phyloP scores from a whole-genome alignment of 2,329 filamentous ascomycete species.

The Colletotrichum sp. region DNA sequence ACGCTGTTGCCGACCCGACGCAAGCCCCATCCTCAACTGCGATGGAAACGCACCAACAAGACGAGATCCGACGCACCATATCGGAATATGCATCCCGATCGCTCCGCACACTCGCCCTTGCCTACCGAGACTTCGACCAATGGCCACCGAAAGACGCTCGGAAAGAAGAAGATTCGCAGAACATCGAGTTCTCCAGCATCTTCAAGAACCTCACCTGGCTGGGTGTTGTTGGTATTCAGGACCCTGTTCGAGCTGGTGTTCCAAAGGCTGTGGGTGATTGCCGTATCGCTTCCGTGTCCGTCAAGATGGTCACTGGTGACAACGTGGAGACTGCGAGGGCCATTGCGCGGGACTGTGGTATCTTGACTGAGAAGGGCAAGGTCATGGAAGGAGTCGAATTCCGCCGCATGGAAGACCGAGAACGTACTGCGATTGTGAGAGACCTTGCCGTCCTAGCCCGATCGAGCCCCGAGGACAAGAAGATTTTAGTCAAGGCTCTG shows the following conservation, averaged over 20 bases:
- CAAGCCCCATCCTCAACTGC: conserved; percentile 33
- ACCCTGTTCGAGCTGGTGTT: conserved; percentile 22
- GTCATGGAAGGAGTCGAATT: conserved; percentile 67
- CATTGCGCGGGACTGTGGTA: conserved; percentile 54
- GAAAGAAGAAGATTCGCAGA: conserved; percentile 65
- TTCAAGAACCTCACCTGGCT: conserved; percentile 41
- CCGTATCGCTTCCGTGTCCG: conserved; percentile 15
- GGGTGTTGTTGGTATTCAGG: conserved; percentile 35
- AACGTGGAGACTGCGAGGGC: conserved; percentile 54
- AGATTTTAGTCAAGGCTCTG: conserved; percentile 66
- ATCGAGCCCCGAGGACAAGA: conserved; percentile 74
- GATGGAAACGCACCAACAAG: conserved; percentile 31
- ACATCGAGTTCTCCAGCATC: conserved; percentile 49
- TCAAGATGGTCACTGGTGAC: conserved; percentile 59
- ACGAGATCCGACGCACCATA: conserved; percentile 36
- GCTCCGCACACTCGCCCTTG: conserved; percentile 68
- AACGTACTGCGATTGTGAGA: conserved; percentile 54
- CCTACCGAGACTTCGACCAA: conserved; percentile 69
- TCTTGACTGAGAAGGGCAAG: conserved; percentile 62
- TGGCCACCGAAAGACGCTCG: conserved; percentile 70
- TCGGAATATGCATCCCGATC: conserved; percentile 68
- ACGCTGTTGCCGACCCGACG: conserved; percentile 50
- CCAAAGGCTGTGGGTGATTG: conserved; percentile 22
- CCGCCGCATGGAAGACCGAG: conserved; percentile 53
- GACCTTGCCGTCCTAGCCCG: conserved; percentile 66